Conservation (phyloP, 805 yeast species). For the Ogataea nonfermentans region DNA sequence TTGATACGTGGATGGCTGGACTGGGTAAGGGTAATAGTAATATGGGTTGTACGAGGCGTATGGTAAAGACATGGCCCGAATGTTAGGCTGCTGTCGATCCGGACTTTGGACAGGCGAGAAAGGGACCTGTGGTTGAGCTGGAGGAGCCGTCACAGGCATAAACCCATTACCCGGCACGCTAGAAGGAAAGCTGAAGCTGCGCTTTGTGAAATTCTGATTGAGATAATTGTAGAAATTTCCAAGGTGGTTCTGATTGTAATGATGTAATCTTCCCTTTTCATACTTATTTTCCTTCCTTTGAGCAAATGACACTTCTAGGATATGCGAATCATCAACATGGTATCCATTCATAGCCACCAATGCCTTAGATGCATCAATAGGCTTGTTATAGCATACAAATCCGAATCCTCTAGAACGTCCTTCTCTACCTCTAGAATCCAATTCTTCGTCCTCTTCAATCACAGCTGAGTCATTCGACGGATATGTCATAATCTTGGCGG, state of each 20-base stretch:
- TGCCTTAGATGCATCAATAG: conserved; percentile 67
- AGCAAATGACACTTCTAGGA: conserved; percentile 63
- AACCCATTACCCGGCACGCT: conserved; percentile 4
- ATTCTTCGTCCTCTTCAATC: conserved; percentile 10
- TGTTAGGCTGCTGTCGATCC: conserved; percentile 12
- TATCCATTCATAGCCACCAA: conserved; percentile 61
- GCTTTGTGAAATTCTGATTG: conserved; percentile 19
- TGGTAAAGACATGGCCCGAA: conserved; percentile 15
- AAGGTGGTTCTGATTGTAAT: conserved; percentile 36
- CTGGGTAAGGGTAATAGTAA: conserved; percentile 21
- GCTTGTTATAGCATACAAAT: conserved; percentile 69
- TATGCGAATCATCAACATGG: conserved; percentile 34
- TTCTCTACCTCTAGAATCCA: conserved; percentile 3
- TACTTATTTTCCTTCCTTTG: conserved; percentile 63
- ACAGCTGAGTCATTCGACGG: conserved; percentile 32
- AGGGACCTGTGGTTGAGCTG: conserved; percentile 1
- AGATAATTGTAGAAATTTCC: conserved; percentile 28
- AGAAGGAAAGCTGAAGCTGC: conserved; percentile 17
- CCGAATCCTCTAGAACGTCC: conserved; percentile 72
- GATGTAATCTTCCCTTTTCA: conserved; percentile 34
- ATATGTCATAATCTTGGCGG: conserved; percentile 55
- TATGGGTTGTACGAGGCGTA: conserved; percentile 23
- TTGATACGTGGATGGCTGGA: conserved; percentile 4
- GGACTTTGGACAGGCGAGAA: conserved; percentile 4
- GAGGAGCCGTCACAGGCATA: conserved; percentile 6